Evolutionary conservation across 208 protist genomes (phyloP).

Genomic region (Leishmania amazonensis): DNA sequence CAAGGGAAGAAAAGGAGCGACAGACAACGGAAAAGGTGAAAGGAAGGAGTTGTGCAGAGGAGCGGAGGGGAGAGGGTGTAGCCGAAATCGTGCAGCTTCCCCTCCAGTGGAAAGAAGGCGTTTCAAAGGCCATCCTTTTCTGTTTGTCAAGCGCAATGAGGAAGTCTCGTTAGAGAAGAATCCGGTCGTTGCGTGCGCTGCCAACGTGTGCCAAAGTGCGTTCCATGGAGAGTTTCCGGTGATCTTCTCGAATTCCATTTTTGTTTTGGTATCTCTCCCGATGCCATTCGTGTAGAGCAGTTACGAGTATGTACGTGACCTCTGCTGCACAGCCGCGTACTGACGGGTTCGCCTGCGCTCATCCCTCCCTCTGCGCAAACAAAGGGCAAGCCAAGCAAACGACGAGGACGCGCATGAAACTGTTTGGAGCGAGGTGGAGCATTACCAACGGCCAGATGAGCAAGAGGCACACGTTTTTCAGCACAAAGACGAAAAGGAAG

Average conservation of each 20-base stretch:
- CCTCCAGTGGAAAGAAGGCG: background rate
- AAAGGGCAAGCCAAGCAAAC: background rate
- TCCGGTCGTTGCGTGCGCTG: background rate
- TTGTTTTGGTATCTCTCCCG: background rate
- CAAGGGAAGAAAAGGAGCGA: background rate
- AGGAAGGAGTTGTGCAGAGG: background rate
- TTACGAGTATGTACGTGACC: background rate
- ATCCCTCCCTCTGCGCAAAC: background rate
- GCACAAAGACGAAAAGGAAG: slow-evolving; percentile 59
- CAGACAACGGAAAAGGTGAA: background rate
- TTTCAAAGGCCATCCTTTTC: background rate
- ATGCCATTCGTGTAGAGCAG: background rate
- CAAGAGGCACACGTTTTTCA: slow-evolving; percentile 31
- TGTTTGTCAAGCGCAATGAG: background rate
- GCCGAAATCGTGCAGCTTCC: background rate
- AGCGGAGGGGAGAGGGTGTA: background rate
- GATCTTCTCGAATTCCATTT: background rate
- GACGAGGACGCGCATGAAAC: background rate
- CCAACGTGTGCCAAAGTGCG: background rate
- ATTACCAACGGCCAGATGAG: background rate
- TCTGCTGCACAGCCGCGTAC: background rate
- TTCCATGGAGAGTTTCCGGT: background rate
- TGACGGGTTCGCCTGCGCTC: background rate
- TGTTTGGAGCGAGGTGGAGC: background rate
- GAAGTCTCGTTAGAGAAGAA: background rate